phyloP scores from a whole-genome alignment of 495 filamentous ascomycete species.

The Neurospora tetraspora region DNA sequence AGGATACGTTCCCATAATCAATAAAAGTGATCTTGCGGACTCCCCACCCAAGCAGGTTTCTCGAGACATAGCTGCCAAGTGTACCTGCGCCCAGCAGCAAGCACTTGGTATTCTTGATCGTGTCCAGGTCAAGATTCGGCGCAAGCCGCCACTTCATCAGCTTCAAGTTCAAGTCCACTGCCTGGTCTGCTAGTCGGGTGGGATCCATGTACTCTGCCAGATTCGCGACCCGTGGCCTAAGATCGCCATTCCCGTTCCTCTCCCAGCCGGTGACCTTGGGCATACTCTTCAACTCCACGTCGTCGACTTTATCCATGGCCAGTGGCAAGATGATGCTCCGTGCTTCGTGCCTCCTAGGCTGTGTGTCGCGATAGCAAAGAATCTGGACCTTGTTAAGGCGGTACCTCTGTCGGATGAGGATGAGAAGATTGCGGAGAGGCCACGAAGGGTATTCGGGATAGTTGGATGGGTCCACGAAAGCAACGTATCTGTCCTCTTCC shows the following conservation, averaged over 20 bases:
- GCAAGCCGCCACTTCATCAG: constrained; percentile 98
- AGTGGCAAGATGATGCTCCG: constrained; percentile 70
- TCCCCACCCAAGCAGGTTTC: constrained; percentile 90
- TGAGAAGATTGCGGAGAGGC: constrained; percentile 83
- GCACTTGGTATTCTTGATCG: constrained; percentile 83
- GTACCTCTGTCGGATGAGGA: constrained; percentile 77
- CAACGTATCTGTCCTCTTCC: constrained; percentile 63
- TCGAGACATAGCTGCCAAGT: constrained; percentile 83
- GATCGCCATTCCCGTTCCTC: constrained; percentile 62
- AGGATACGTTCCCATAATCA: constrained; percentile 88
- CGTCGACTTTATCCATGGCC: constrained; percentile 38
- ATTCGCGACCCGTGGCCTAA: constrained; percentile 65
- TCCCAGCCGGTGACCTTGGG: constrained; percentile 96
- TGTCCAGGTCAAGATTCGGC: constrained; percentile 75
- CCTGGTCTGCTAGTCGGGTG: constrained; percentile 72
- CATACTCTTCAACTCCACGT: constrained; percentile 38
- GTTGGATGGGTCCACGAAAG: constrained; percentile 87
- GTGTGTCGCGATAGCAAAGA: constrained; percentile 82
- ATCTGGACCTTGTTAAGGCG: constrained; percentile 67
- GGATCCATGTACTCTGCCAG: constrained; percentile 91
- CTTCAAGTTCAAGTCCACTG: constrained; percentile 95
- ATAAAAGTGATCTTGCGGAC: constrained; percentile 95
- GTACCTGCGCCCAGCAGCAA: constrained; percentile 92
- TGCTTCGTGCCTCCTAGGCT: constrained; percentile 60
- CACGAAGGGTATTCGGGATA: constrained; percentile 79